Percentiles rank a stretch among this genome's conserved stretches.
phyloP scores from a whole-genome alignment of 495 filamentous ascomycete genomes.

The Penicillium maclennaniae region DNA sequence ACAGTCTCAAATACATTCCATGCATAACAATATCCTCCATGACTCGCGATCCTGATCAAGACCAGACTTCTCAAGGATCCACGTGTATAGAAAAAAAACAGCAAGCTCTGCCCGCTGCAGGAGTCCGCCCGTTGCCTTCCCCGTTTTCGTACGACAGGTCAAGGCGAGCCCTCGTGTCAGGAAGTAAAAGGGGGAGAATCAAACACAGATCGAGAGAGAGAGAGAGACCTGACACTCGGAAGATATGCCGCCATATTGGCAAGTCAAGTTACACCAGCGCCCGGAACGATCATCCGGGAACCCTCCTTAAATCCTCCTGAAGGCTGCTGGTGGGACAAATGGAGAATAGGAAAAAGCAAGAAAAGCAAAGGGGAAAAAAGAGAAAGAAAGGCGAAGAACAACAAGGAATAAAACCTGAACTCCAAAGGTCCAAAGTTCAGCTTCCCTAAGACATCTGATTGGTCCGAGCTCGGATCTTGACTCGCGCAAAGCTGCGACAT shows the following conservation, averaged over 20 bases:
- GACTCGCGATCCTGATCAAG: not conserved
- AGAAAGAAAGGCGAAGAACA: not conserved
- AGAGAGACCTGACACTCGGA: conserved; percentile 37
- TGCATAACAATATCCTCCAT: not conserved
- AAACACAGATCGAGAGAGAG: conserved; percentile 17
- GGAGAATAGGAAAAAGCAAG: no score
- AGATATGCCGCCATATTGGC: conserved; percentile 36
- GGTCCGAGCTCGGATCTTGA: not conserved
- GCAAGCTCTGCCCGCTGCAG: conserved; percentile 29
- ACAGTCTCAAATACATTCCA: not conserved
- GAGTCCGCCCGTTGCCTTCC: conserved; percentile 36
- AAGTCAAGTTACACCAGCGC: conserved; percentile 32
- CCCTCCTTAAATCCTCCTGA: conserved; percentile 10
- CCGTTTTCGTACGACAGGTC: conserved; percentile 34
- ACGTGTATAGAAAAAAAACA: conserved; percentile 5
- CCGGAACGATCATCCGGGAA: conserved; percentile 33
- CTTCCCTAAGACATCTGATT: not conserved
- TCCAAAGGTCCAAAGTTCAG: not conserved
- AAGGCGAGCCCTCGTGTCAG: conserved; percentile 1
- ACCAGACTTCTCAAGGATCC: conserved; percentile 1
- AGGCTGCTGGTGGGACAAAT: not conserved
- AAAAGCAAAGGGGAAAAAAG: not conserved
- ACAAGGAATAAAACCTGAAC: not conserved
- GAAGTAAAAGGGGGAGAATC: conserved; percentile 3
- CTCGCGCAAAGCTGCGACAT: not conserved